Evolutionary conservation across 371 early-diverging fungal genomes (phyloP).

Genomic region (Cokeromyces recurvatus): DNA sequence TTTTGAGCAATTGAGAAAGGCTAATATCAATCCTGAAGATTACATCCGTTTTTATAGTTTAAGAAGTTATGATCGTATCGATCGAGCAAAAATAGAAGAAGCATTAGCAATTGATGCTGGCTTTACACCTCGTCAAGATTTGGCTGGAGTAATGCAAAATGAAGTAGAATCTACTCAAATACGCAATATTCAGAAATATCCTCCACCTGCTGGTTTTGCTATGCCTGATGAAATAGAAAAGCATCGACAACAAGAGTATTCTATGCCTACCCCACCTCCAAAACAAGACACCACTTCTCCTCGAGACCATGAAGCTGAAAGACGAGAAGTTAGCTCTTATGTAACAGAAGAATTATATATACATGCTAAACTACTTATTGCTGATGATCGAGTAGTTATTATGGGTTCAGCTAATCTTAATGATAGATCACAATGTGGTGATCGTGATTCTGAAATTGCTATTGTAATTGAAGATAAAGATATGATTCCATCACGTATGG

Average conservation of each 20-base stretch:
- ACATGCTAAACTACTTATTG: conserved; percentile 90
- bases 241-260: conserved; percentile 9
- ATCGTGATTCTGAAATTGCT: conserved; percentile 89
- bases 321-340: conserved; percentile 39
- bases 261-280: conserved; percentile 17
- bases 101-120: conserved; percentile 37
- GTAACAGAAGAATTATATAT: conserved; percentile 88
- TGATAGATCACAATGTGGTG: conserved; percentile 85
- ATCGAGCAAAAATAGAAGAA: conserved; percentile 31
- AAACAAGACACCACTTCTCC: conserved; percentile 19
- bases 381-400: conserved; percentile 79
- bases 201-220: conserved; percentile 18
- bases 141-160: neutral
- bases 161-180: conserved; percentile 16
- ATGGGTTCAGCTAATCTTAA: conserved; percentile 93
- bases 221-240: conserved; percentile 15
- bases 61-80: conserved; percentile 61
- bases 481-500: conserved; percentile 67
- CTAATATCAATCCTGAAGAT: conserved; percentile 50
- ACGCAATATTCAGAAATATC: neutral
- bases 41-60: conserved; percentile 73
- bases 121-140: conserved; percentile 11
- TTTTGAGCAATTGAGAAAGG: conserved; percentile 39
- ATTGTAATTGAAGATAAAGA: conserved; percentile 74
- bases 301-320: conserved; percentile 14